phyloP scores from a whole-genome alignment of 257 asterid species.

The Osmanthus fragrans region DNA sequence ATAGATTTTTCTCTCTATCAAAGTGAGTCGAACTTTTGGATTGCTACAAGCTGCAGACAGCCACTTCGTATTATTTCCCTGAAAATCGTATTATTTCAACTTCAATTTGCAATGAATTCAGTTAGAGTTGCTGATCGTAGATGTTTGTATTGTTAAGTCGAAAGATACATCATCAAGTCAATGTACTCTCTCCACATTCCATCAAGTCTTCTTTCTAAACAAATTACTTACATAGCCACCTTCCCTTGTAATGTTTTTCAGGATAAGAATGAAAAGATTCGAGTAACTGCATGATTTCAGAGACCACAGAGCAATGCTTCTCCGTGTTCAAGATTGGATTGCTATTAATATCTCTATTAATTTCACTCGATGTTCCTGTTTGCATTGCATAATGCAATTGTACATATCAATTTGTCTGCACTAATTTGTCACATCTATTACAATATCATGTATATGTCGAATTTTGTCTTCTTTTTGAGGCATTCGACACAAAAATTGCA shows the following conservation, averaged over 20 bases:
- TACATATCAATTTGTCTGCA: not conserved
- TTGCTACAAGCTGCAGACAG: not conserved
- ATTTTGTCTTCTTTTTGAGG: not conserved
- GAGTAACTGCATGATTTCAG: not conserved
- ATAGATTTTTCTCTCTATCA: not conserved
- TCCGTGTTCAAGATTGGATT: conserved; percentile 10
- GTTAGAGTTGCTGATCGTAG: too few relatives aligned
- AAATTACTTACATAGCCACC: not conserved
- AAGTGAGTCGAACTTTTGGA: not conserved
- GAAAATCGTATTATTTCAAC: too few relatives aligned
- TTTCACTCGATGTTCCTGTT: conserved; percentile 1
- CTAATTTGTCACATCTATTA: not conserved
- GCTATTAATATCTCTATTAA: conserved; percentile 14
- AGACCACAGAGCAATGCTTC: conserved; percentile 14
- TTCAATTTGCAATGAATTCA: too few relatives aligned
- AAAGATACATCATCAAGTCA: too few relatives aligned
- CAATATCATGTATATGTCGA: not conserved
- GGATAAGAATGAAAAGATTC: not conserved
- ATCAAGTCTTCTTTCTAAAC: not conserved
- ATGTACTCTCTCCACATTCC: too few relatives aligned
- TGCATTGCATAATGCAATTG: conserved; percentile 1
- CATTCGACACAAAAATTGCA: not conserved
- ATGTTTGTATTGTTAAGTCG: too few relatives aligned
- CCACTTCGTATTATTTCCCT: not conserved
- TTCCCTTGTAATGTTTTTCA: conserved; percentile 1